Conservation (phyloP, 768 basidiomycete genomes). For the Pholiota microspora region DNA sequence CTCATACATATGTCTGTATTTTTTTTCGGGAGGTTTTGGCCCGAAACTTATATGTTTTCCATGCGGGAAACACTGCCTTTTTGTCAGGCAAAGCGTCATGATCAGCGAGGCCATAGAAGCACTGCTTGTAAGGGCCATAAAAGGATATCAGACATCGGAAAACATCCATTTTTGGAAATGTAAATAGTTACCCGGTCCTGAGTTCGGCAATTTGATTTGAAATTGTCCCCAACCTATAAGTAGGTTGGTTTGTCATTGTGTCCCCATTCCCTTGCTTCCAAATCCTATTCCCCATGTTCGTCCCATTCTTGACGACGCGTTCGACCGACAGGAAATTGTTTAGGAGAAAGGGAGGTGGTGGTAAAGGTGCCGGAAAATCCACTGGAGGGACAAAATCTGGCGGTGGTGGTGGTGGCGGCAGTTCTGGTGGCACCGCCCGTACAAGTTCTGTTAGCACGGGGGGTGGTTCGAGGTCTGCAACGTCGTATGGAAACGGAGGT, state of each 20-base stretch:
- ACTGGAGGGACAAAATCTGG: conserved; percentile 7
- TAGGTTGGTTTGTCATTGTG: background rate
- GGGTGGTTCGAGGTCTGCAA: conserved; percentile 19
- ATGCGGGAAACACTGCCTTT: background rate
- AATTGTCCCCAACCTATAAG: too few relatives aligned
- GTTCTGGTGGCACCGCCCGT: conserved; percentile 17
- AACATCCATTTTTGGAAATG: background rate
- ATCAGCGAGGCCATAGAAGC: too few relatives aligned
- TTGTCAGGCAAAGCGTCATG: too few relatives aligned
- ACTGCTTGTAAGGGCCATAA: background rate
- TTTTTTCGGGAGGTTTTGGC: too few relatives aligned
- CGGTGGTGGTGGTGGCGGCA: conserved; percentile 22
- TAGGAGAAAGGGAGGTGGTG: conserved; percentile 18
- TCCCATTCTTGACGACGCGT: conserved; percentile 26
- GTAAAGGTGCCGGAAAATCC: background rate
- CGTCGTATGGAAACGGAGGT: conserved; percentile 29
- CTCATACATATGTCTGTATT: too few relatives aligned
- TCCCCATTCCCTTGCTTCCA: background rate
- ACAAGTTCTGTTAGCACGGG: conserved; percentile 18
- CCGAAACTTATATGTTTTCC: too few relatives aligned
- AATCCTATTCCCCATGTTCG: conserved; percentile 14
- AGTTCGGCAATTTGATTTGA: too few relatives aligned
- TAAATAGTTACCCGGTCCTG: too few relatives aligned
- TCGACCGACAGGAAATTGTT: conserved; percentile 15
- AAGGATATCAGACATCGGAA: background rate